Conservation (phyloP, 2,329 filamentous ascomycete genomes). For the Fusarium beomiforme region DNA sequence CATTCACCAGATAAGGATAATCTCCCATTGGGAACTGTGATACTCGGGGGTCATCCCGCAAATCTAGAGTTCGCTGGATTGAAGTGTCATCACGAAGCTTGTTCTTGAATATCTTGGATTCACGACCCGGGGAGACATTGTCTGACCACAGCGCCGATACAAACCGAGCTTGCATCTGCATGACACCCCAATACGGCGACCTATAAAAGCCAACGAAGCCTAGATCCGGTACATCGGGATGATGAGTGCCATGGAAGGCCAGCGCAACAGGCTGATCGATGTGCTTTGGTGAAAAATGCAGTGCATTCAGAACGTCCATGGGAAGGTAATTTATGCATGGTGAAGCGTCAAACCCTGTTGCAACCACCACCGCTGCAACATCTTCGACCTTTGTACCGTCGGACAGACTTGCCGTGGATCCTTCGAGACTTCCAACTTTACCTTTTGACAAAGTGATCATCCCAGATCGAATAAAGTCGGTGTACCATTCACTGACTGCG, state of each 20-base stretch:
- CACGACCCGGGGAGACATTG: conserved; percentile 28
- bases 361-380: conserved; percentile 75
- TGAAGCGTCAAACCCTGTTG: conserved; percentile 78
- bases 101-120: conserved; percentile 44
- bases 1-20: conserved; percentile 79
- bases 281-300: conserved; percentile 67
- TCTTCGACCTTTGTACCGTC: conserved; percentile 56
- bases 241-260: conserved; percentile 72
- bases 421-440: conserved; percentile 51
- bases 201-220: conserved; percentile 88
- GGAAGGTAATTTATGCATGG: conserved; percentile 73
- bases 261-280: conserved; percentile 71
- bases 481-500: conserved; percentile 76
- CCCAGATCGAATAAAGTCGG: conserved; percentile 76
- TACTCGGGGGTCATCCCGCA: conserved; percentile 62
- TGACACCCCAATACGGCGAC: conserved; percentile 85
- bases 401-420: conserved; percentile 49
- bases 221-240: conserved; percentile 68
- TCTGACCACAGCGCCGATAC: conserved; percentile 69
- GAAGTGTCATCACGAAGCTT: conserved; percentile 58
- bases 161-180: conserved; percentile 85
- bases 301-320: conserved; percentile 59
- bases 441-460: conserved; percentile 64
- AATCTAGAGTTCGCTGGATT: conserved; percentile 56
- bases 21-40: conserved; percentile 87